Evolutionary conservation across 192 early-diverging fungal genomes (phyloP).

Genomic region (Coemansia guatemalensis): DNA sequence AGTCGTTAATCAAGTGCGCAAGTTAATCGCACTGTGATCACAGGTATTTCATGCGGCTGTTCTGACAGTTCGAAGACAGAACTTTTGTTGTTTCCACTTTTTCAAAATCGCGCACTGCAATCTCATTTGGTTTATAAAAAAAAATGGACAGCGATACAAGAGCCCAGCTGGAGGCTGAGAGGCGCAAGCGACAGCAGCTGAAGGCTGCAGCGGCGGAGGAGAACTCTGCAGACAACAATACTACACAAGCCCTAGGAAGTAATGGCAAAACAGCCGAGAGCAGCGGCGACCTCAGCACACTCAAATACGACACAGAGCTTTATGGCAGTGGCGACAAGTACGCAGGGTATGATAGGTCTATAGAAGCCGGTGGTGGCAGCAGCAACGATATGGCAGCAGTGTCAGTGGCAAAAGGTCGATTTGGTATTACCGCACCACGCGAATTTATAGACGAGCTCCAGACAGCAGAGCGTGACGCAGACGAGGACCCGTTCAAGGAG

Average conservation of each 20-base stretch:
- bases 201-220: neutral
- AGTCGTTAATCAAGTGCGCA: too few relatives aligned
- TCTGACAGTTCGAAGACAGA: too few relatives aligned
- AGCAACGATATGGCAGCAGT: neutral
- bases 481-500: constrained; percentile 66
- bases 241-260: neutral
- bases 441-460: constrained; percentile 72
- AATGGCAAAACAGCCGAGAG: neutral
- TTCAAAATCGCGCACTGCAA: neutral
- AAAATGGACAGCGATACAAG: constrained; percentile 25
- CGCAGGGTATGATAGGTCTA: constrained; percentile 67
- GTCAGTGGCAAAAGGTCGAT: constrained; percentile 56
- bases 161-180: constrained; percentile 43
- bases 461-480: constrained; percentile 49
- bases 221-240: neutral
- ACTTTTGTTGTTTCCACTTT: too few relatives aligned
- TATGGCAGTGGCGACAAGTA: constrained; percentile 67
- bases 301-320: constrained; percentile 72
- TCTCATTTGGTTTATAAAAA: neutral
- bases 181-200: constrained; percentile 30
- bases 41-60: too few relatives aligned
- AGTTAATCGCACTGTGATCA: too few relatives aligned
- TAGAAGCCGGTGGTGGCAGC: constrained; percentile 18
- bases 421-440: constrained; percentile 76
- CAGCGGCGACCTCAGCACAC: constrained; percentile 4